Base-by-base conservation (phyloP, 371 early-diverging fungal species). In the Mucor racemosus region DNA sequence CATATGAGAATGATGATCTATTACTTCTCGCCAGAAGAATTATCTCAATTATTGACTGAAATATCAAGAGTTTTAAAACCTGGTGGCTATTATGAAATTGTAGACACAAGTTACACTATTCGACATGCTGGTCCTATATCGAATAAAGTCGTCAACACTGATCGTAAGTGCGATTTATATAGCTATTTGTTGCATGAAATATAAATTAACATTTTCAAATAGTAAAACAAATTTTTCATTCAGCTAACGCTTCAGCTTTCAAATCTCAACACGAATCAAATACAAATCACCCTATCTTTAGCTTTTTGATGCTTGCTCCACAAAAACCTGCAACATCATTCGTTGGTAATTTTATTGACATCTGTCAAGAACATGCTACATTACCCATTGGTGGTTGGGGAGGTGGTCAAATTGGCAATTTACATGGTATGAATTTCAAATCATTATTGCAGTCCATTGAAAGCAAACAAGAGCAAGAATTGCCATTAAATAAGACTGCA, bases 61-160 rank as follows among this genome's bases (percentile, higher is more conserved):
- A 71, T 85, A 15, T 61, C 66, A 34, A 76, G 87, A 5, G 72
- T 87, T 1, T 71, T 87, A 35, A 87, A 85, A 53, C 85, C 86
- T 10, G 76, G 76, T 21, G 88, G 82, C 3, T 82, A 74, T 56
- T 54, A 85, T 21, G 85, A 87, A 67, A 65, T 86, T 2, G 72
- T 83, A 17, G 88, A 87, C 64, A 79, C 82, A 5, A 82, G 81
- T 34, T 79, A 82, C 17, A 76, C 73, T 36, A 70, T 85, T 15
- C 78, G 81, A 54, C 74, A 77, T 31, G 68, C 84, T 17, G 87
- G 87, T 7, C 79, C 82, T 4, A 55, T 81, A 53, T 73, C 75
- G 17, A 79, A 77, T 33, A 67, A 63, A 40, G 57, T 81, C 21
- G 72, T 81, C 31, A 81, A 81, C 40, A 63, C 65, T 21, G 65